Evolutionary conservation across 306 rosid species (phyloP), one percentile per base, ranked within the genome.

Genomic region (Inga oerstediana): DNA sequence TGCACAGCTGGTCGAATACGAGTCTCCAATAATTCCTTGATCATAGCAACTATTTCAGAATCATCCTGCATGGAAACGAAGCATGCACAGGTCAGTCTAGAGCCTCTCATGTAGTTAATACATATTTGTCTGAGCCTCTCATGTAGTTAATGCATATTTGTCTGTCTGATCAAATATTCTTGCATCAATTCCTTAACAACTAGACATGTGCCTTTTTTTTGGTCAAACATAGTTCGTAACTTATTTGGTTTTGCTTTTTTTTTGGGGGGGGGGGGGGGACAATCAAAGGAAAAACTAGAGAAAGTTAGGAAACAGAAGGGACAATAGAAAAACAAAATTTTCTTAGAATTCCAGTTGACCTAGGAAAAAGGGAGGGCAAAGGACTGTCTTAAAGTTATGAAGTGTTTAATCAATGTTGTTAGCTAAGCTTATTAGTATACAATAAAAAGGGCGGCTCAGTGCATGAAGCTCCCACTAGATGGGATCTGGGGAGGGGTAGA

Each of bases 31-130:
- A 96, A 84, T 81, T 96, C 99, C 88, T 96, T 96, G 89, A 96
- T 96, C 99, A 96, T 96, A 1, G 99, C 97, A 81, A 96, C 94
- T 10, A 83, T 90, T 88, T 96, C 99, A 77, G 99, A 96, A 92
- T 96, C 99, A 90, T 92, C 97, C 99, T 93, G 86, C 51, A 86
- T 17, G 74, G 65, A 87, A 65, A 82, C 48, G 72, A 79, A 0
- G 19, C 4, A 37, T 27, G 3, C 49, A 19, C 34, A 65, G n/a
- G 58, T 81, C 49, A 76, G 67, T 54, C 83, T 37, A 43, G 45
- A 71, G 22, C 77, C 59, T 61, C 70, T 35, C 64, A 43, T n/a
- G 62, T 37, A 51, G 32, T 56, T n/a, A 69, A 67, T 46, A 22
- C 46, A 74, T 34, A 32, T 71, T 15, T 2, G 19, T 44, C 54